Percentiles rank a stretch among this genome's conserved stretches.
These are phyloP conservation scores for Fusarium annulatum DNA, from an alignment of 2,329 filamentous ascomycete species.

Conservation along the genomic window DNA sequence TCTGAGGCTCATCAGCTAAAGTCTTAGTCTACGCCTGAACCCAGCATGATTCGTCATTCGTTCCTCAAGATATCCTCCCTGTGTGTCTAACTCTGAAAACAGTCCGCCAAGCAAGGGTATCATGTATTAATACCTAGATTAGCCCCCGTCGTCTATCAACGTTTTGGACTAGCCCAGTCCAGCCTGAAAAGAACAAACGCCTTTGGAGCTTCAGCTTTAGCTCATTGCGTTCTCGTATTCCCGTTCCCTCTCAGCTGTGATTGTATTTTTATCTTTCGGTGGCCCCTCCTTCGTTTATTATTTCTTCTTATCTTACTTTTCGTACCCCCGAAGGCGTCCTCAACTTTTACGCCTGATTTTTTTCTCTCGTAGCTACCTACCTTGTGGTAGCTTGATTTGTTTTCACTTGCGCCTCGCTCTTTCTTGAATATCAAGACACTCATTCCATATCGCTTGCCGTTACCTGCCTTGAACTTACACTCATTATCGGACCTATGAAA, in stretches of 20 bases:
- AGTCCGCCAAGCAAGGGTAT: slow-evolving; percentile 8
- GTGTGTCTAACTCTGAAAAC: slow-evolving; percentile 17
- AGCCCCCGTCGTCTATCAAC: slow-evolving; percentile 16
- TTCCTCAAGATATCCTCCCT: slow-evolving; percentile 23
- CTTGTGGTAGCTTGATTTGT: not conserved
- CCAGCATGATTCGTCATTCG: slow-evolving; percentile 22
- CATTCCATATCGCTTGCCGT: slow-evolving; percentile 8
- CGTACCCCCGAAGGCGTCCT: not conserved
- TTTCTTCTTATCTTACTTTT: slow-evolving; percentile 4
- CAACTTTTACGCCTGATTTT: not conserved
- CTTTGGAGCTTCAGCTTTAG: slow-evolving; percentile 31
- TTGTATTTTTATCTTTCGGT: slow-evolving; percentile 3
- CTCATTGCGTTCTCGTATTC: slow-evolving; percentile 40
- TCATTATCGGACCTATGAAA: slow-evolving; percentile 1
- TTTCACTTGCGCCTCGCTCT: not conserved
- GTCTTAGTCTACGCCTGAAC: slow-evolving; percentile 12
- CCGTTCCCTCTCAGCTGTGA: not conserved
- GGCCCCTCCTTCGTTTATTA: not conserved
- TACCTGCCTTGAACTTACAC: not conserved
- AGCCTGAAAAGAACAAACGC: slow-evolving; percentile 23
- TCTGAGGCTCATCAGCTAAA: slow-evolving; percentile 32
- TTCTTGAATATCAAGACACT: slow-evolving; percentile 4
- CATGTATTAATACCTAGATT: slow-evolving; percentile 21
- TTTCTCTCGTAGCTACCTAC: not conserved
- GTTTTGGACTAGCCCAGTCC: slow-evolving; percentile 32